Evolutionary conservation across 1,284 basidiomycete species (phyloP).

Genomic region (Naganishia liquefaciens): DNA sequence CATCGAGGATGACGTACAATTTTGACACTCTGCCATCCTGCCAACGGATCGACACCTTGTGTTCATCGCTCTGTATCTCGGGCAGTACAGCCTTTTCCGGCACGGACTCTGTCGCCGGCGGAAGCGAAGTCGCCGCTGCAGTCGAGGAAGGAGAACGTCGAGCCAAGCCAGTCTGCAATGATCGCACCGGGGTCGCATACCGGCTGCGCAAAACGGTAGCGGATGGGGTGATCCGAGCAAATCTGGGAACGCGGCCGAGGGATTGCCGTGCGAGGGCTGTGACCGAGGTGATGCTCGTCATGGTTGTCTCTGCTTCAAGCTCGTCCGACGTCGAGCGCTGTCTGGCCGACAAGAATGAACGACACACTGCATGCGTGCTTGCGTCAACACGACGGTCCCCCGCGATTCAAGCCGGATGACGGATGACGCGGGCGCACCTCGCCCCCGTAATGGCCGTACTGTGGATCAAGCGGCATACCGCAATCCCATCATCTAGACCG

Average conservation of each 20-base stretch:
- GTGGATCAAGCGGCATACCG: neutral
- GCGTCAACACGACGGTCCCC: neutral
- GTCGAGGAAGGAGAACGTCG: too few species aligned
- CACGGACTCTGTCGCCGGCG: neutral
- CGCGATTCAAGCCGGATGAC: neutral
- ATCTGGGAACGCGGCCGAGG: neutral
- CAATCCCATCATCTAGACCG: neutral
- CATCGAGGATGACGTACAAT: constrained; percentile 4
- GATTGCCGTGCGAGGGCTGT: constrained; percentile 8
- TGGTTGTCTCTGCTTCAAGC: neutral
- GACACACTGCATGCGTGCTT: neutral
- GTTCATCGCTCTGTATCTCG: neutral
- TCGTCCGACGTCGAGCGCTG: neutral
- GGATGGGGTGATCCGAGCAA: neutral
- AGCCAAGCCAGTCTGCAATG: neutral
- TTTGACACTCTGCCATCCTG: constrained; percentile 24
- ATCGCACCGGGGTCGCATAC: neutral
- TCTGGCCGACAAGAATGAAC: neutral
- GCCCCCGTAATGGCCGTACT: neutral
- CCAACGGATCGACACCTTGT: constrained; percentile 28
- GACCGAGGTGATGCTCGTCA: neutral
- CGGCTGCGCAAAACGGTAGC: neutral
- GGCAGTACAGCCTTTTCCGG: constrained; percentile 8
- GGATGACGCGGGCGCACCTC: constrained; percentile 5
- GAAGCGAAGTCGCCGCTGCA: neutral